Evolutionary conservation across 495 filamentous ascomycete species (phyloP), one percentile per base, ranked within the genome.

Genomic region (Podospora bellae-mahoneyi): DNA sequence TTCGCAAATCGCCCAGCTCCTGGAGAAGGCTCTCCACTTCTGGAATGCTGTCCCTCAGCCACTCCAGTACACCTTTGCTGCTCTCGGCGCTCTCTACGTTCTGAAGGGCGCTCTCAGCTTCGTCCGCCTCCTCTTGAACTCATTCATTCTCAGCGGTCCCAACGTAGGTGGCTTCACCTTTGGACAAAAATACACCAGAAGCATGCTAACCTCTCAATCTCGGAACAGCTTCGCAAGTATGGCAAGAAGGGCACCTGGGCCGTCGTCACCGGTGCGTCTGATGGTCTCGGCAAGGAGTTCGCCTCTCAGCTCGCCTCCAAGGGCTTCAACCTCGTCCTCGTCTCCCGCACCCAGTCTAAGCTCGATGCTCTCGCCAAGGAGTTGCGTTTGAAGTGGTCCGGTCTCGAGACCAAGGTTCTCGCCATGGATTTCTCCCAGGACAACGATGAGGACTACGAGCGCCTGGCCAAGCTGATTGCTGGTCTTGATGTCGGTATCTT

Each of bases 241-340:
- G 96, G 93, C 71, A 90, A 89, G 69, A 93, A 92, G 73, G 94
- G 94, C 67, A 94, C 88, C 74, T 99, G 94, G 93, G 95, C 93
- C 23, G 86, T 99, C 58, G 85, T 99, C 23, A 98, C 96, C 60
- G 96, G 96, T 71, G 95, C 96, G 66, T 97, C 93, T 15, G 95
- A 98, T 81, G 96, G 96, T 69, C 87, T 99, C 64, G 96, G 96
- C 74, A 97, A 97, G 82, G 95, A 98, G 83, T 99, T 91, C 76
- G 91, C 94, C 60, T 82, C 91, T 66, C 93, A 97, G 76, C 88
- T 98, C 65, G 93, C 95, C n/a, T 81, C 84, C 48, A 91, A 93
- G 74, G 93, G 93, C 70, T 98, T 93, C 86, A 97, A 97, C 79
- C 78, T 97, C 65, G 79, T 98, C 39, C 91, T 99, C 66, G 88